phyloP scores from a whole-genome alignment of 2,329 filamentous ascomycete genomes.

The Penicillium digitatum region DNA sequence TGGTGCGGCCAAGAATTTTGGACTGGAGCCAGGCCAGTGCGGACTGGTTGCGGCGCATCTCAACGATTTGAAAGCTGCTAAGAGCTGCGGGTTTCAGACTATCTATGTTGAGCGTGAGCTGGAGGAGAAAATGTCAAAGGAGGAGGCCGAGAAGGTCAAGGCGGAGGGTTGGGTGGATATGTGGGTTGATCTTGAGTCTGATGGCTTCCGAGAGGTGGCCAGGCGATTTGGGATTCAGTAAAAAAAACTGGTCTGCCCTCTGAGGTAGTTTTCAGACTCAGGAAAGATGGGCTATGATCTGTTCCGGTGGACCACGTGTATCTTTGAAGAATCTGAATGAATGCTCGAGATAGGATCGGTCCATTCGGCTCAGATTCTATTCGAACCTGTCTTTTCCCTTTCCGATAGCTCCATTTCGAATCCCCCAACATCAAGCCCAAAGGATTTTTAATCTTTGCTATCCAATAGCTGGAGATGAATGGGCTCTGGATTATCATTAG shows the following conservation, averaged over 20 bases:
- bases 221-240: slow-evolving; percentile 42
- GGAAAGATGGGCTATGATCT: too few species aligned
- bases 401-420: not conserved
- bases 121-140: slow-evolving; percentile 61
- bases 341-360: not conserved
- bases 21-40: slow-evolving; percentile 57
- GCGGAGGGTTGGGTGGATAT: slow-evolving; percentile 62
- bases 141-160: slow-evolving; percentile 51
- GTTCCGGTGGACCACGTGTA: not conserved
- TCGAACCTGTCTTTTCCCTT: not conserved
- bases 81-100: slow-evolving; percentile 60
- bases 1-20: slow-evolving; percentile 60
- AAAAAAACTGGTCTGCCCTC: not conserved
- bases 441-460: not conserved
- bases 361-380: not conserved
- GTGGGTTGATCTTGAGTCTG: slow-evolving; percentile 52
- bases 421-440: not conserved
- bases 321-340: not conserved
- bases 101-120: slow-evolving; percentile 66
- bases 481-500: not conserved
- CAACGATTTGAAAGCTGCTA: slow-evolving; percentile 63
- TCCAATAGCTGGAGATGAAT: not conserved
- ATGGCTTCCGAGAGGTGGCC: slow-evolving; percentile 53
- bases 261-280: too few species aligned
- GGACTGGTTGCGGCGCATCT: slow-evolving; percentile 77